phyloP scores from a whole-genome alignment of 1,284 basidiomycete genomes.

The Microstroma glucosiphilum region DNA sequence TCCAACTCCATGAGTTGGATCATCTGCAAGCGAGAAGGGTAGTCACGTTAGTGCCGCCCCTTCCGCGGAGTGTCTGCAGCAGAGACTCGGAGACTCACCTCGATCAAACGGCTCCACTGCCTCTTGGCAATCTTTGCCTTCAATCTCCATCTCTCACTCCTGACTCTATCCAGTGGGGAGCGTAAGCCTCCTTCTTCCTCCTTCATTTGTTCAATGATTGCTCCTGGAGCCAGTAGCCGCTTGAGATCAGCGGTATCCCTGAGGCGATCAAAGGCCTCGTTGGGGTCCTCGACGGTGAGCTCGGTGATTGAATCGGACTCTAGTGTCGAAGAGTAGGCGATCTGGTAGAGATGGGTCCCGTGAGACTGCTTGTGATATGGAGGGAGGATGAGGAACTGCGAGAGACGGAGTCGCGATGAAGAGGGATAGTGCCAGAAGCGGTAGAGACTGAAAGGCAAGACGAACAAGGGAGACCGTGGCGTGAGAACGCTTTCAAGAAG shows the following conservation, averaged over 20 bases:
- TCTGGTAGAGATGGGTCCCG: constrained; percentile 65
- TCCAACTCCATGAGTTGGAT: constrained; percentile 66
- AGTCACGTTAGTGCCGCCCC: background rate
- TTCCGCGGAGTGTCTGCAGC: background rate
- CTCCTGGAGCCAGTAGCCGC: constrained; percentile 69
- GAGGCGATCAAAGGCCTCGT: constrained; percentile 89
- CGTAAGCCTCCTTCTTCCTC: constrained; percentile 55
- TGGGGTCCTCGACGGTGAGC: constrained; percentile 92
- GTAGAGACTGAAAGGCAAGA: constrained; percentile 18
- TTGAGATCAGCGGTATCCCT: constrained; percentile 84
- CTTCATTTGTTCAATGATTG: constrained; percentile 43
- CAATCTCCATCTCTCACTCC: constrained; percentile 72
- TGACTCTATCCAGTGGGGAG: constrained; percentile 68
- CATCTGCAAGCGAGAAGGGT: background rate
- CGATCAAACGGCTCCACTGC: constrained; percentile 83
- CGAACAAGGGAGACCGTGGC: too few relatives aligned
- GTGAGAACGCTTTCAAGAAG: too few relatives aligned
- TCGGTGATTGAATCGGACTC: constrained; percentile 68
- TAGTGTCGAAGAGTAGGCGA: constrained; percentile 74
- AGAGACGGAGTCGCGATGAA: constrained; percentile 23
- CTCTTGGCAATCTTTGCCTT: constrained; percentile 87
- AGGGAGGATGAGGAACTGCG: constrained; percentile 88
- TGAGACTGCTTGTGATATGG: constrained; percentile 85
- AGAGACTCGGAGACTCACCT: constrained; percentile 67
- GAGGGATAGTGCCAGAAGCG: constrained; percentile 41